Evolutionary conservation across 495 filamentous ascomycete genomes (phyloP), one percentile per base, ranked within the genome.

Genomic region (Terfezia claveryi): DNA sequence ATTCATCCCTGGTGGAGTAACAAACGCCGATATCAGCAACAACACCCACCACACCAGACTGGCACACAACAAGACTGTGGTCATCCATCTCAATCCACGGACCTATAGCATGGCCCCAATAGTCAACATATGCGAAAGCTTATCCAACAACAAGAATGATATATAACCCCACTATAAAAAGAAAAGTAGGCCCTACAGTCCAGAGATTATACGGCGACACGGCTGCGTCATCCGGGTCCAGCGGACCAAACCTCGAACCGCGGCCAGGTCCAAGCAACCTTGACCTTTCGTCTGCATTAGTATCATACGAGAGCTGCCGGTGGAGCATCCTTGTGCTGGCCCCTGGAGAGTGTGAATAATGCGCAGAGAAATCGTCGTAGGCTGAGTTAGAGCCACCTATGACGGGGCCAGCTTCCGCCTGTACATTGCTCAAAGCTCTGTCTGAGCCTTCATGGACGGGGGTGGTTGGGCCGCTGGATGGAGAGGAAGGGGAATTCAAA

Each of bases 161-260:
- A 46, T 46, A 4, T 2, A 46, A 46, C 17, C 41, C 4, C 41
- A 46, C 41, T 46, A 46, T 46, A 8, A 46, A 46, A 46, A 46
- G 41, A 46, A 46, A 46, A 46, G 41, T 46, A 46, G 41, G 41
- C 12, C 41, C 41, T 38, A 98, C 82, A 57, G 78, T 82, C 79
- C 83, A 93, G 53, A 95, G 79, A 64, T 98, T 98, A 70, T 94
- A 94, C 0, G 91, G 91, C 1, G 91, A 87, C 36, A 96, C 91
- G 54, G 88, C 88, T 53, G 89, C 91, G 68, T 95, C 89, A 74
- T 94, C 85, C n/a, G 88, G 89, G 58, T 81, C 83, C 46, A 95
- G 71, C 61, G 41, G 41, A 8, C 41, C 41, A 20, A 20, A 14
- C 41, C 41, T 46, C 14, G 41, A 1, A 20, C 1, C 14, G 14